These are phyloP conservation scores for Yamadazyma jaroonii DNA, from an alignment of 1,139 yeast species.

Conservation along the genomic window DNA sequence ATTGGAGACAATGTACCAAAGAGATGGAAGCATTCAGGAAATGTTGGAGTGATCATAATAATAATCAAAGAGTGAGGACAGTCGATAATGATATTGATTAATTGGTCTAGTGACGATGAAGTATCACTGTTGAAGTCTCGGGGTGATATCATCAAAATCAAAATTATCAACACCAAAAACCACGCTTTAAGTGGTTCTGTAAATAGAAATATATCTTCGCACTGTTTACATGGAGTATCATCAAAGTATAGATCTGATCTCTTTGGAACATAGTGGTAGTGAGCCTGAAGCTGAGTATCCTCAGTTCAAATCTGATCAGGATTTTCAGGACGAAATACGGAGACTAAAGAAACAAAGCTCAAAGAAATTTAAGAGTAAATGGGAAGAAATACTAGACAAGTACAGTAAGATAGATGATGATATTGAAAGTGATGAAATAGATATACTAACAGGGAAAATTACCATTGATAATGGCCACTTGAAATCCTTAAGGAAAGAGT, in stretches of 20 bases:
- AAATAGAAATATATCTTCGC: not conserved
- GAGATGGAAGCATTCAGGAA: conserved; percentile 68
- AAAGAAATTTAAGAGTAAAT: conserved; percentile 35
- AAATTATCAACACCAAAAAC: too few species aligned
- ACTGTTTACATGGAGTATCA: conserved; percentile 2
- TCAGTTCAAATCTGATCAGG: conserved; percentile 9
- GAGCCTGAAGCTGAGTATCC: not conserved
- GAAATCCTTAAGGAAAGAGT: conserved; percentile 28
- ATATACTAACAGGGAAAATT: conserved; percentile 57
- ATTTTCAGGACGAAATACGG: conserved; percentile 24
- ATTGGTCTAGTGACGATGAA: too few species aligned
- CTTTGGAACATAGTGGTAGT: conserved; percentile 1
- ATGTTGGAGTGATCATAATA: conserved; percentile 64
- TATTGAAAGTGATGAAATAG: conserved; percentile 64
- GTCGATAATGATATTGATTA: conserved; percentile 28
- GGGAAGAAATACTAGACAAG: conserved; percentile 56
- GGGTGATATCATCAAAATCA: too few species aligned
- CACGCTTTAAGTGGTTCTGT: too few species aligned
- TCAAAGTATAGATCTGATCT: conserved; percentile 2
- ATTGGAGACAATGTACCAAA: conserved; percentile 68
- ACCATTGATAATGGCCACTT: conserved; percentile 65
- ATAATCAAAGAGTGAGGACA: conserved; percentile 53
- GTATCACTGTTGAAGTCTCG: too few species aligned
- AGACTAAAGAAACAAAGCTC: conserved; percentile 28
- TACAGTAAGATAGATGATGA: conserved; percentile 51